phyloP scores from a whole-genome alignment of 805 yeast genomes.

The Pichia manshurica region DNA sequence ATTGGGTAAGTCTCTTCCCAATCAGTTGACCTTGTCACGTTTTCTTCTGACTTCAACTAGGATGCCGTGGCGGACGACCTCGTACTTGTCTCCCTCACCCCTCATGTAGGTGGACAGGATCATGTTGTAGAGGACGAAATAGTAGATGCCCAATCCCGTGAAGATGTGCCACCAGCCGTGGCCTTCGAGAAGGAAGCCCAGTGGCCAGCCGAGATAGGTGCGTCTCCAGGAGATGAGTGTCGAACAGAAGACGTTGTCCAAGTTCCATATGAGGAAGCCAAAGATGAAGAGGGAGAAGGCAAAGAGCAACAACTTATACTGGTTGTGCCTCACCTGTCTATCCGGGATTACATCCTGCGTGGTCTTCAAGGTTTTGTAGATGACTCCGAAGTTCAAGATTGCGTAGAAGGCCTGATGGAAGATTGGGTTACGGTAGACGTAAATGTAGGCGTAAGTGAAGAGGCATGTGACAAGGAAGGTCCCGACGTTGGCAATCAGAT shows the following conservation, averaged over 20 bases:
- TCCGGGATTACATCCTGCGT: conserved; percentile 22
- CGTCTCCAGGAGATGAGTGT: conserved; percentile 56
- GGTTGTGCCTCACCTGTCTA: conserved; percentile 16
- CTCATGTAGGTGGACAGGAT: conserved; percentile 62
- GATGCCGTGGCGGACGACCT: conserved; percentile 52
- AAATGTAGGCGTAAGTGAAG: conserved; percentile 65
- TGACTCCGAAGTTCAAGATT: conserved; percentile 64
- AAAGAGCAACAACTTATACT: conserved; percentile 25
- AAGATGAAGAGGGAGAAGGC: conserved; percentile 44
- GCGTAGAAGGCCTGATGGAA: conserved; percentile 88
- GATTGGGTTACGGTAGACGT: conserved; percentile 69
- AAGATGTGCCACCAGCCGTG: conserved; percentile 98
- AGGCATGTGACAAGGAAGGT: conserved; percentile 32
- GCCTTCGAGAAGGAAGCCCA: conserved; percentile 80
- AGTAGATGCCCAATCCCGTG: conserved; percentile 84
- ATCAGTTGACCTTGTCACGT: background rate
- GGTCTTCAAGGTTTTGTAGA: conserved; percentile 44
- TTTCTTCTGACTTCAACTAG: conserved; percentile 39
- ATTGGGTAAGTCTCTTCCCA: too few relatives aligned
- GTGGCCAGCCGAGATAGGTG: conserved; percentile 62
- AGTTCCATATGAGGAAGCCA: conserved; percentile 84
- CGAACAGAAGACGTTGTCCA: conserved; percentile 76
- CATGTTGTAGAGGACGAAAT: conserved; percentile 74
- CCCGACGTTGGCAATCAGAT: conserved; percentile 22
- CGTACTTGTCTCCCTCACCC: conserved; percentile 50